Percentiles rank a stretch among this genome's conserved stretches.
Evolutionary conservation across 257 asterid species (phyloP).

Genomic region (Fraxinus cuspidata): DNA sequence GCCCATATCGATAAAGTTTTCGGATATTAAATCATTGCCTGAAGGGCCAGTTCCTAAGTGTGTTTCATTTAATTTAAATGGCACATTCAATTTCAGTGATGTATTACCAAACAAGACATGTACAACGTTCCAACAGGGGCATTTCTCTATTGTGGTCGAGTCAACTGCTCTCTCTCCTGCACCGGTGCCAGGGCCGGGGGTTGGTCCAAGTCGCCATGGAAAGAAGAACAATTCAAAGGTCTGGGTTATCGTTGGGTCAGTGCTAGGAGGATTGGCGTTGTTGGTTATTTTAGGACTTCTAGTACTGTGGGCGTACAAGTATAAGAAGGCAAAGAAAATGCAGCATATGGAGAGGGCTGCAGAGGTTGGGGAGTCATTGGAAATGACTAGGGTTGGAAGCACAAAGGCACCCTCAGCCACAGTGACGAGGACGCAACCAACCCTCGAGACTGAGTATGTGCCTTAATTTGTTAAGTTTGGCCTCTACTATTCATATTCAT

Average conservation of each 20-base stretch:
- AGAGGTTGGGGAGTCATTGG: constrained; percentile 51
- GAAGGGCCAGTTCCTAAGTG: constrained; percentile 53
- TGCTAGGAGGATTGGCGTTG: constrained; percentile 50
- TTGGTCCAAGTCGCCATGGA: constrained; percentile 8
- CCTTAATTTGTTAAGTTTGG: constrained; percentile 28
- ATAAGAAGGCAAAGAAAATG: constrained; percentile 49
- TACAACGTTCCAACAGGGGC: constrained; percentile 62
- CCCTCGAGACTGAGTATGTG: constrained; percentile 42
- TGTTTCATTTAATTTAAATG: constrained; percentile 47
- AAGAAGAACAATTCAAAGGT: constrained; percentile 32
- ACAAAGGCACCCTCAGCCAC: constrained; percentile 52
- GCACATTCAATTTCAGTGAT: constrained; percentile 48
- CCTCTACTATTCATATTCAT: constrained; percentile 11
- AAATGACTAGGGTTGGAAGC: constrained; percentile 44
- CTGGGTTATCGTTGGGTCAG: constrained; percentile 55
- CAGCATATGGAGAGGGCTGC: constrained; percentile 75
- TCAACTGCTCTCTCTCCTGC: constrained; percentile 45
- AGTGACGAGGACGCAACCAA: constrained; percentile 47
- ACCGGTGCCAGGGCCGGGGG: constrained; percentile 18
- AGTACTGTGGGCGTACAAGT: constrained; percentile 41
- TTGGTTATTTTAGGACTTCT: constrained; percentile 45
- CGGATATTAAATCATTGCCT: constrained; percentile 34
- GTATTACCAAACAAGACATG: constrained; percentile 45
- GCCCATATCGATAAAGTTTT: constrained; percentile 61
- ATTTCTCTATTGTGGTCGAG: constrained; percentile 64